Base-by-base conservation (phyloP, 495 filamentous ascomycete species). In the Diplogelasinospora grovesii region DNA sequence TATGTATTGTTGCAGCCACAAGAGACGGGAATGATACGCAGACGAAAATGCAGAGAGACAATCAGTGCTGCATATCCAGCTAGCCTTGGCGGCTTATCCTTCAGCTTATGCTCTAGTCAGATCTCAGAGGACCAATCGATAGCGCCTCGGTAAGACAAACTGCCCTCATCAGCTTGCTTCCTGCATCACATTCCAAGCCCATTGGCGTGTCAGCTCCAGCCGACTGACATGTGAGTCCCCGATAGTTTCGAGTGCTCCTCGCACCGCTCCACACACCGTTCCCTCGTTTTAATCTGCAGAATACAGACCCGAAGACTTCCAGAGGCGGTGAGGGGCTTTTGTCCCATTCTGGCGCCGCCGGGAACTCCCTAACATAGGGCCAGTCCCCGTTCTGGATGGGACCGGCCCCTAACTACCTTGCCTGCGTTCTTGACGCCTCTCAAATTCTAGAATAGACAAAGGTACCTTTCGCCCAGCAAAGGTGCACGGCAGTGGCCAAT, bases 171-270 rank as follows among this genome's bases (percentile, higher is more conserved):
- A 50, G 41, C 47, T 49, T 37, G 22, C n/a, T 25, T 22, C 32
- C n/a, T 31, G 21, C 34, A 38, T 31, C 18, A 35, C 23, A 29
- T 29, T 19, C 9, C 27, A 29, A 29, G 27, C 27, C 27, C 4
- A 29, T 7, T 26, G 28, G 4, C 15, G 30, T 33, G 15, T 33
- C 30, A 18, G n/a, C 30, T 18, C 30, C n/a, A 18, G 29, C n/a
- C 15, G 27, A 20, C 24, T 52, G 28, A 31, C 49, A 52, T 52
- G 49, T 52, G 49, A 52, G n/a, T n/a, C n/a, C n/a, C n/a, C n/a
- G n/a, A n/a, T n/a, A n/a, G n/a, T n/a, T n/a, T n/a, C n/a, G n/a
- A 33, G 30, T 33, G n/a, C 8, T 18, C 21, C 30, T 33, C 30
- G n/a, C 28, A 9, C 14, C 9, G 10, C 7, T 14, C 30, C 30